Evolutionary conservation across 2,329 filamentous ascomycete genomes (phyloP), one percentile per base, ranked within the genome.

Genomic region (Colletotrichum sp.): DNA sequence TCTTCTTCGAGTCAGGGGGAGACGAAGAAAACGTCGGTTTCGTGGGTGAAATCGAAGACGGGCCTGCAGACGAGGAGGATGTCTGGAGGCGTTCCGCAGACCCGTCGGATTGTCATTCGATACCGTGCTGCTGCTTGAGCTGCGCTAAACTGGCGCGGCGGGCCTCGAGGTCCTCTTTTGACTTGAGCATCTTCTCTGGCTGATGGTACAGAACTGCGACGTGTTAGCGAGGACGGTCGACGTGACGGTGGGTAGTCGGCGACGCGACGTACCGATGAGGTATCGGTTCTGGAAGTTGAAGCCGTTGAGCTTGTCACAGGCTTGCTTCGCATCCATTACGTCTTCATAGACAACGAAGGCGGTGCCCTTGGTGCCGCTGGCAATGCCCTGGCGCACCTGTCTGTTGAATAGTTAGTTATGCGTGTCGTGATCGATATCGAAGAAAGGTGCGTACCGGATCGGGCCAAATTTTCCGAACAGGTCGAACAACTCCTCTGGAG

Each of bases 261-360:
- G 64, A 65, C 63, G 62, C 24, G 66, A 92, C 95, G 78, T 92
- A 98, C 95, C 96, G 83, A 99, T 97, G 82, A 99, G 95, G 88
- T 99, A 99, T 85, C 97, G 95, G 89, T 96, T 98, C 90, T 99
- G 97, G 87, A 99, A 99, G 90, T 99, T 99, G 93, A 98, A 99
- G 85, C 97, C 97, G 90, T 99, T 99, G 86, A 99, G 91, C 90
- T 99, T 98, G 90, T 99, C 97, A 91, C 97, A 99, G 84, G 97
- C 97, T 88, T 96, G 94, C 90, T 99, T 99, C 80, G 97, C 96
- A 90, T 99, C 97, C 92, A 97, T 95, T 81, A 99, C 96, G 91
- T 99, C 97, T 88, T 99, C 97, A 90, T 98, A 99, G 87, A 99
- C 97, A 82, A 99, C 97, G 87, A 98, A 99, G 80, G 96, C 97